Conservation (phyloP, 2,329 filamentous ascomycete species). For the Pyricularia sp. region DNA sequence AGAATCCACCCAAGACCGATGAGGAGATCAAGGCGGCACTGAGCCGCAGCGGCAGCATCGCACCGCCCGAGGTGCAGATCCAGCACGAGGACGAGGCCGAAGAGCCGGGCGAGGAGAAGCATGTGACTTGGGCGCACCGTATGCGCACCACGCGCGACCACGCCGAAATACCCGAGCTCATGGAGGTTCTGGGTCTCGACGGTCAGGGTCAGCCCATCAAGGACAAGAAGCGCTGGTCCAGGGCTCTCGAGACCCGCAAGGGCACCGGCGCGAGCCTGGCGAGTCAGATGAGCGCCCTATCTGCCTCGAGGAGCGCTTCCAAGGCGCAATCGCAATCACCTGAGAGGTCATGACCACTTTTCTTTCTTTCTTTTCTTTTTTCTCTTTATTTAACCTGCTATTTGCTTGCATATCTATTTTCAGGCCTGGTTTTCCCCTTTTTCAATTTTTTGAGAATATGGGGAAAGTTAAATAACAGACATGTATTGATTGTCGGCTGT, state of each 20-base stretch:
- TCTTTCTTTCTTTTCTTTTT: too few relatives aligned
- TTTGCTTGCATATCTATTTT: not conserved
- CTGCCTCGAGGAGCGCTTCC: not conserved
- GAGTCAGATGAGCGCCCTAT: conserved; percentile 27
- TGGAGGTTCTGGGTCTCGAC: conserved; percentile 47
- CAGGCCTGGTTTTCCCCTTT: not conserved
- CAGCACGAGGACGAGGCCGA: conserved; percentile 15
- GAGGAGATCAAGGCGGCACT: not conserved
- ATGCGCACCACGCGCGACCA: conserved; percentile 74
- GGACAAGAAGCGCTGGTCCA: conserved; percentile 31
- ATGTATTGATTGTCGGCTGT: not conserved
- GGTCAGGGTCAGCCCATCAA: conserved; percentile 24
- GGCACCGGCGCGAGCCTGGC: conserved; percentile 40
- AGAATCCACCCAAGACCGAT: not conserved
- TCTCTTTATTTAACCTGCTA: not conserved
- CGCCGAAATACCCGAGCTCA: conserved; percentile 54
- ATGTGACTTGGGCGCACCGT: conserved; percentile 65
- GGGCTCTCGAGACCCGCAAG: conserved; percentile 34
- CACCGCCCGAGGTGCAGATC: not conserved
- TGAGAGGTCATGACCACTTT: not conserved
- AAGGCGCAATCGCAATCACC: not conserved
- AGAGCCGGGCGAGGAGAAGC: conserved; percentile 35
- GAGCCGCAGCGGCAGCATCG: conserved; percentile 2
- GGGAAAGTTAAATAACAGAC: not conserved
- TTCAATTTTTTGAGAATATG: not conserved